Base-by-base conservation (phyloP, 148 eudicot genomes). In the Vaccinium vitisidaea region DNA sequence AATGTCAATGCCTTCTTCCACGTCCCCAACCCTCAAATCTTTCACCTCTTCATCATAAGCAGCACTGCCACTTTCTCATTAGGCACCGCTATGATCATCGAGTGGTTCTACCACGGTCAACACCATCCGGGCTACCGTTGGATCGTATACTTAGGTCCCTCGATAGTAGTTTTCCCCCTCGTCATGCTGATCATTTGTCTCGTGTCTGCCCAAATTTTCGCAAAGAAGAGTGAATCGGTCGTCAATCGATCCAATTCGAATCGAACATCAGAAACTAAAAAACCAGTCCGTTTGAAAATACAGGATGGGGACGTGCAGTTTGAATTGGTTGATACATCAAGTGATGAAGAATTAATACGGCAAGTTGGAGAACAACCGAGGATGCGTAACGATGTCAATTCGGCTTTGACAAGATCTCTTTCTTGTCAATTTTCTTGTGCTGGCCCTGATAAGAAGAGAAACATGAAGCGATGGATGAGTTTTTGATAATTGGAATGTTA, bases 21-120 rank as follows among this genome's bases (percentile, higher is more conserved):
- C 27, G 18, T 80, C 11, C 52, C 82, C 8, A 80, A 80, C 71
- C 71, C 82, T 0, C 59, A 15, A 54, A 80, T 80, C 48, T 39
- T 80, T 59, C 82, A 39, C 23, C 82, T 80, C 71, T 59, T 80
- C 71, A 58, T 80, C 32, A 80, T 80, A 65, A 80, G 82, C 71
- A 36, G 53, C 52, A 59, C 53, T 1, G 82, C 82, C 82, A 80
- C 52, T 58, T 39, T 58, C 82, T 59, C 69, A 21, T 21, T 80
- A 43, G 71, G 70, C 27, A 80, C 69, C 6, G 32, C 73, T 6
- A 56, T 80, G 70, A 30, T 80, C 48, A 30, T 80, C 18, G 82
- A 56, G 36, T 54, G 82, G 82, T 56, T 79, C 21, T 54, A 30
- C 21, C 81, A 53, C 25, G 82, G 82, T 21, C 82, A 43, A 13